Evolutionary conservation across 345 rosid genomes (phyloP).

Genomic region (Kernera saxatilis): DNA sequence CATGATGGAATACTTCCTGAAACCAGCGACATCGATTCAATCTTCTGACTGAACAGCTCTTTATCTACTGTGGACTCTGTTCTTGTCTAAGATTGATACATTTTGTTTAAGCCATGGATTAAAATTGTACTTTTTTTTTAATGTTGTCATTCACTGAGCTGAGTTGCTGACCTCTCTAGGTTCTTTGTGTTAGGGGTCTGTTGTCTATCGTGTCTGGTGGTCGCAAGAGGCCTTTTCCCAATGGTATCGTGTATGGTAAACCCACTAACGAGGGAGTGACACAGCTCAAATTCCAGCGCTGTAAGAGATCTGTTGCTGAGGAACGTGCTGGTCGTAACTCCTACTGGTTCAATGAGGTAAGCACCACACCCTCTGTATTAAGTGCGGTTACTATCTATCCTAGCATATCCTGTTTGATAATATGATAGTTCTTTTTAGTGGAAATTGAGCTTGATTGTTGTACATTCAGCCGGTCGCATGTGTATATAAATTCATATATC

Average conservation of each 20-base stretch:
- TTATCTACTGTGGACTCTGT: conserved; percentile 25
- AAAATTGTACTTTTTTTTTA: background rate
- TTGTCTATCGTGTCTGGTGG: conserved; percentile 79
- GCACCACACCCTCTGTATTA: background rate
- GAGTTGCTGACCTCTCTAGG: background rate
- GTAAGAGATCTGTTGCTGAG: conserved; percentile 84
- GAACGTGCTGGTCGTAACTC: conserved; percentile 85
- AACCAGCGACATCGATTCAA: conserved; percentile 21
- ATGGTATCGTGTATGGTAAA: conserved; percentile 89
- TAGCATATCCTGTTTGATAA: background rate
- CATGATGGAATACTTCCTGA: conserved; percentile 33
- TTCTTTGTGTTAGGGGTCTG: conserved; percentile 42
- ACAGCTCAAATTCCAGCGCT: conserved; percentile 74
- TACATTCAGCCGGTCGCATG: background rate
- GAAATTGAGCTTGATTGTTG: background rate
- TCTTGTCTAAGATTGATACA: conserved; percentile 33
- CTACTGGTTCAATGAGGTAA: conserved; percentile 83
- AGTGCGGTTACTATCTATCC: background rate
- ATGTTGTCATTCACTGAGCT: background rate
- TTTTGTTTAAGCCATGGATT: background rate
- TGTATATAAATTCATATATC: background rate
- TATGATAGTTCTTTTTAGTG: background rate
- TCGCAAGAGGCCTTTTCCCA: conserved; percentile 79
- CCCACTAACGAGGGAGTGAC: conserved; percentile 91
- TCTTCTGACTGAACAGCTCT: conserved; percentile 26